Evolutionary conservation across 352 stramenopile species (phyloP), one percentile per base, ranked within the genome.

Genomic region (Phytophthora foliorum): DNA sequence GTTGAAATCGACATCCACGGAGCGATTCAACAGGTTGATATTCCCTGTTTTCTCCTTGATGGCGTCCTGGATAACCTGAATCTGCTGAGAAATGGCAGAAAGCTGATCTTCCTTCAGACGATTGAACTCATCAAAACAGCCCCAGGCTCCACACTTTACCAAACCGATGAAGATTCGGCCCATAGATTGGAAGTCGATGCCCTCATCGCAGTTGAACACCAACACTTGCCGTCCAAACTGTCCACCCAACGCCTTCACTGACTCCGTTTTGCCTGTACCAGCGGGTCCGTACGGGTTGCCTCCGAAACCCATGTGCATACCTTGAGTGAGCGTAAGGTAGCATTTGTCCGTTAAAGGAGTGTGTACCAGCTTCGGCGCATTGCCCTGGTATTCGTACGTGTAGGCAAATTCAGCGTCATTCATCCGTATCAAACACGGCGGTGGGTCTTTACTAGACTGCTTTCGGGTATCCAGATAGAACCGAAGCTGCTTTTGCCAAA

Each of bases 51-150:
- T 77, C 25, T 94, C 88, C 66, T 98, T 98, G 55, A 98, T 97
- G 0, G 94, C 94, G 59, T 97, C 90, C 72, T 98, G 92, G 55
- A 98, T 98, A 17, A 98, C 74, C 60, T 98, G 93, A 59, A 98
- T 98, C 75, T 99, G 96, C 77, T 98, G 93, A 0, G 89, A 97
- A 63, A 98, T 95, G 7, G 93, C 95, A 1, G 90, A 98, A 17
- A 98, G 81, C 69, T 98, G 89, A 38, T 99, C 94, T 39, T 97
- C 91, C 57, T 98, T 98, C 2, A 99, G 77, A 1, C 96, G 91
- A 73, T 99, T 99, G 59, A 99, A 99, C 64, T 99, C 95, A 42
- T 99, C 95, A 44, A 99, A 99, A 63, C 95, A 99, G n/a, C 95
- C 95, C 95, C 95, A 98, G 24, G 94, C 96, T 14, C 96, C 95